Evolutionary conservation across 352 stramenopile species (phyloP), one percentile per base, ranked within the genome.

Genomic region (Globisporangium ultimum): DNA sequence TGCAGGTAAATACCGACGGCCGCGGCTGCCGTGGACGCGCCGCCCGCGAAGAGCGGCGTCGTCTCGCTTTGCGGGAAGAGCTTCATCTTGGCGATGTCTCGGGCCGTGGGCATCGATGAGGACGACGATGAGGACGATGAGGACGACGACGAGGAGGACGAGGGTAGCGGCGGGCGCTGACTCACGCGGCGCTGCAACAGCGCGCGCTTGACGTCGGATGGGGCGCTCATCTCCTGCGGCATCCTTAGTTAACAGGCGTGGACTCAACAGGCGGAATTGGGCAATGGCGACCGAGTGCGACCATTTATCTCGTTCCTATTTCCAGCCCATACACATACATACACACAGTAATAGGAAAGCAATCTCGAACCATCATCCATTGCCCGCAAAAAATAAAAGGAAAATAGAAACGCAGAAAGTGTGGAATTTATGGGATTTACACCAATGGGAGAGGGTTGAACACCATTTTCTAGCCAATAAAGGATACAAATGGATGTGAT

Each of bases 81-180:
- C 38, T 57, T 60, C 59, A 79, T 70, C 32, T 68, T 60, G 17
- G 61, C 67, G 40, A 74, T 24, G 53, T 76, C 68, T 28, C 71
- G 67, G 18, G 46, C 42, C 28, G 42, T 48, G 20, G 47, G 40
- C 47, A 22, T 20, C 20, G 34, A n/a, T n/a, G n/a, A n/a, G n/a
- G n/a, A n/a, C n/a, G n/a, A n/a, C n/a, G n/a, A n/a, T n/a, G n/a
- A n/a, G n/a, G n/a, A n/a, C n/a, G n/a, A n/a, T n/a, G n/a, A n/a
- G n/a, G n/a, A n/a, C n/a, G n/a, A n/a, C n/a, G n/a, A n/a, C n/a
- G n/a, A n/a, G n/a, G n/a, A 43, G 1, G 53, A 22, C 10, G 28
- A 36, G 3, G 40, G 10, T 10, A 45, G 40, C 40, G 40, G 40
- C 12, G 40, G 40, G 12, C 40, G 40, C 40, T 45, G 40, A 18